Evolutionary conservation across 495 filamentous ascomycete genomes (phyloP), one percentile per base, ranked within the genome.

Genomic region (Penicillium salamii): DNA sequence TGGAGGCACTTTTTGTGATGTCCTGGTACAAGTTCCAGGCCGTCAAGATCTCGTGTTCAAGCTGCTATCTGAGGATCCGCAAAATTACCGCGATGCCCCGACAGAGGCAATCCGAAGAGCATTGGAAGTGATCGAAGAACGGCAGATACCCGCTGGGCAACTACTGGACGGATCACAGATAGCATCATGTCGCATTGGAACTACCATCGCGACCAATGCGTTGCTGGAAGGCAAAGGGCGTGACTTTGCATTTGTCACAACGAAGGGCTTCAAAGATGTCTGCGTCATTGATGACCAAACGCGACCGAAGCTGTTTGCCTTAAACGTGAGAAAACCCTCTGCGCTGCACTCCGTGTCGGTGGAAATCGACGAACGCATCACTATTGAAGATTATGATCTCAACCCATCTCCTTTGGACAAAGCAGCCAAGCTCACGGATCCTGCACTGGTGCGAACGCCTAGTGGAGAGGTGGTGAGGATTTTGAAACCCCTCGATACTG

Each of bases 241-340:
- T 3, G 23, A 26, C 8, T 26, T 26, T 8, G 23, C 23, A 8
- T 26, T 26, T 8, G 23, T 26, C 23, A 26, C 90, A 12, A 95
- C 91, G 1, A 85, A 87, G 61, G 91, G 91, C 0, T 97, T 97
- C 69, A 85, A 83, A 51, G 91, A 97, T 66, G 90, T 87, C 50
- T 75, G 95, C 11, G 78, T 84, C n/a, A 91, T 90, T 50, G 87
- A 86, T 26, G 23, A 26, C 8, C 23, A 26, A 26, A 26, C 23
- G 23, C 72, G 88, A 2, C 88, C 88, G 3, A 79, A 80, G 49
- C 84, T 91, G 39, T 91, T 91, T 50, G 88, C 88, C 55, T 71
- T 91, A 11, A 82, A 79, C 7, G 87, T 90, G 35, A 73, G 69
- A 49, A 86, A 86, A 57, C 85, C 87, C 2, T 85, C 87, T 41